These are phyloP conservation scores for Exserohilum rostratum DNA, from an alignment of 2,329 filamentous ascomycete species.

Conservation along the genomic window DNA sequence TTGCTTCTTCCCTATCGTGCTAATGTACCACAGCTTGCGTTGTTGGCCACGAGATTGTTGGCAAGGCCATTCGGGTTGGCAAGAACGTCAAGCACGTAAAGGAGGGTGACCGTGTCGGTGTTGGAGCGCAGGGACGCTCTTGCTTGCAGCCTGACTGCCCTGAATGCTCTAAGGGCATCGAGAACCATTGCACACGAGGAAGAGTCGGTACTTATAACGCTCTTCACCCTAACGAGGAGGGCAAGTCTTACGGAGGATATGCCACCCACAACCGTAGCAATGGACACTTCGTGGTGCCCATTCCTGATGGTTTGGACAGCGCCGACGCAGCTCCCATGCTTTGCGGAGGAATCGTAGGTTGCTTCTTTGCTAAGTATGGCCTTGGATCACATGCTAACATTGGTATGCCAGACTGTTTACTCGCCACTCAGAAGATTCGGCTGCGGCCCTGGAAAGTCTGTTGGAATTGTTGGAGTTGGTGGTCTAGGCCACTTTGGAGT, in stretches of 20 bases:
- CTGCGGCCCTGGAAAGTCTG: constrained; percentile 75
- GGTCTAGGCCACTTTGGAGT: constrained; percentile 76
- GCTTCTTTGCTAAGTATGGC: neutral
- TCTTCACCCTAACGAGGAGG: constrained; percentile 59
- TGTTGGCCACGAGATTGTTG: constrained; percentile 52
- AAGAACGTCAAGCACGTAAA: constrained; percentile 59
- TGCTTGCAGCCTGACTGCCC: constrained; percentile 52
- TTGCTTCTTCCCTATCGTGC: neutral
- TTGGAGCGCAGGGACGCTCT: constrained; percentile 56
- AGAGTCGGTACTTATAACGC: constrained; percentile 53
- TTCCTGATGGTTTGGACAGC: constrained; percentile 71
- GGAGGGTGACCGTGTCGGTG: constrained; percentile 65
- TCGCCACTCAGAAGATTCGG: constrained; percentile 77
- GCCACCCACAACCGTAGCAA: constrained; percentile 71
- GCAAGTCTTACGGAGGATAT: constrained; percentile 67
- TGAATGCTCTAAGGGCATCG: constrained; percentile 55
- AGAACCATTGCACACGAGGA: constrained; percentile 55
- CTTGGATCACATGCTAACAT: neutral
- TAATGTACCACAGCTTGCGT: constrained; percentile 49
- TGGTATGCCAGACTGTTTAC: constrained; percentile 63
- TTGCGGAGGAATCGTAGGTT: constrained; percentile 70
- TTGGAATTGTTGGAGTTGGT: constrained; percentile 75
- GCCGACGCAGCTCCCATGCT: constrained; percentile 76
- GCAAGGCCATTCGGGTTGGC: constrained; percentile 48
- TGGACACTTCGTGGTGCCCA: constrained; percentile 74